These are phyloP conservation scores for Xylariaceae sp. DNA, from an alignment of 2,329 filamentous ascomycete species.

Conservation along the genomic window DNA sequence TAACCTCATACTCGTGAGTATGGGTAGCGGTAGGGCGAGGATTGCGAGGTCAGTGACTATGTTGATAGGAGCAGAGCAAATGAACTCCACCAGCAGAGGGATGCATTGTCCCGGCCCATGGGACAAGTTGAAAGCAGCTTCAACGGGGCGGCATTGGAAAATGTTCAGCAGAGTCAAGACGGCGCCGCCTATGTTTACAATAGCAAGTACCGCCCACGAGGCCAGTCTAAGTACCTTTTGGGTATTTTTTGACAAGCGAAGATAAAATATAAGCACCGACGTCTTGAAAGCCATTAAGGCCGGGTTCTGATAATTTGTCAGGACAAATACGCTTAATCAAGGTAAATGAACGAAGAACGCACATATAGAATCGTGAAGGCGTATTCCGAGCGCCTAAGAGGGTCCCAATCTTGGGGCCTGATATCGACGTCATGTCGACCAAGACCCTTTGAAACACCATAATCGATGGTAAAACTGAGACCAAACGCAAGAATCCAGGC, in stretches of 20 bases:
- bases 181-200: conserved; percentile 73
- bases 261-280: conserved; percentile 86
- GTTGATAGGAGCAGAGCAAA: conserved; percentile 80
- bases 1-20: conserved; percentile 78
- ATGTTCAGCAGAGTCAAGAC: conserved; percentile 82
- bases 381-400: conserved; percentile 57
- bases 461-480: conserved; percentile 60
- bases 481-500: conserved; percentile 71
- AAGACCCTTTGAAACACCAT: conserved; percentile 58
- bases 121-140: conserved; percentile 57
- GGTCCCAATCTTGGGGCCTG: conserved; percentile 39
- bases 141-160: conserved; percentile 74
- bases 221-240: conserved; percentile 70
- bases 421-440: conserved; percentile 64
- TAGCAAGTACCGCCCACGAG: conserved; percentile 70
- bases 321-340: conserved; percentile 4
- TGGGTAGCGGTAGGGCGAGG: conserved; percentile 79
- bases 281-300: conserved; percentile 87
- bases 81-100: conserved; percentile 56
- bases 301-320: conserved; percentile 58
- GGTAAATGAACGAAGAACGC: conserved; percentile 25
- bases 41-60: conserved; percentile 88
- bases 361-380: conserved; percentile 60
- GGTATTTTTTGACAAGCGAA: conserved; percentile 71
- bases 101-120: conserved; percentile 42